These are phyloP conservation scores for Tardiomyces blankii DNA, from an alignment of 1,139 yeast species.

Conservation along the genomic window DNA sequence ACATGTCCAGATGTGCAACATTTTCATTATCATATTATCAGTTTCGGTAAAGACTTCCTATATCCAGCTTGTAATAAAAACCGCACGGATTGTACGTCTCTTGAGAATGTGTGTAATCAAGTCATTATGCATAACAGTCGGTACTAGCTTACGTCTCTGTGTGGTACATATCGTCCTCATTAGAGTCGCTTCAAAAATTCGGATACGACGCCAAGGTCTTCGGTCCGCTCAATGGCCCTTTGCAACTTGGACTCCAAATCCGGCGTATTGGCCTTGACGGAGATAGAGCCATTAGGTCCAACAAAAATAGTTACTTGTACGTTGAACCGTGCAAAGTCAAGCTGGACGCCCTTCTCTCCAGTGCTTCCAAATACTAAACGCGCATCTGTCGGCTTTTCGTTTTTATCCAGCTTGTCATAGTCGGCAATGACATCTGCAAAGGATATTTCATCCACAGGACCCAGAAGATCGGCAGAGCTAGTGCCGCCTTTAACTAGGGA, in stretches of 20 bases:
- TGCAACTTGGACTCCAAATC: slow-evolving; percentile 1
- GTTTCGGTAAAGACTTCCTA: too few relatives aligned
- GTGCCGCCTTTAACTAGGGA: background rate
- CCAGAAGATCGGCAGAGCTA: background rate
- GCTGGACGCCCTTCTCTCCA: background rate
- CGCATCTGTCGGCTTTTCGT: slow-evolving; percentile 1
- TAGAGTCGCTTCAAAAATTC: background rate
- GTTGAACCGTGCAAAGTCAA: background rate
- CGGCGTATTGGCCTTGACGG: slow-evolving; percentile 1
- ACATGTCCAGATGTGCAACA: too few relatives aligned
- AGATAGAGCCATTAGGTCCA: background rate
- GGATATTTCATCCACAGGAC: slow-evolving; percentile 7
- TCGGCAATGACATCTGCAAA: slow-evolving; percentile 15
- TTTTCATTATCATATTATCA: too few relatives aligned
- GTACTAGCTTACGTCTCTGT: too few relatives aligned
- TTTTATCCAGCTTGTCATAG: slow-evolving; percentile 3
- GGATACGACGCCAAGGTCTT: slow-evolving; percentile 4
- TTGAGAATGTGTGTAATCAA: too few relatives aligned
- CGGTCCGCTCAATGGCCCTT: slow-evolving; percentile 3
- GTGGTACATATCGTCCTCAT: too few relatives aligned
- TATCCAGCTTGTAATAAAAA: too few relatives aligned
- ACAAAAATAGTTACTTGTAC: background rate
- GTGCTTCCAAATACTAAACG: background rate
- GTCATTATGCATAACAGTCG: too few relatives aligned
- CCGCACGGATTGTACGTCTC: too few relatives aligned